Evolutionary conservation across 208 protist species (phyloP).

Genomic region (Leptomonas seymouri): DNA sequence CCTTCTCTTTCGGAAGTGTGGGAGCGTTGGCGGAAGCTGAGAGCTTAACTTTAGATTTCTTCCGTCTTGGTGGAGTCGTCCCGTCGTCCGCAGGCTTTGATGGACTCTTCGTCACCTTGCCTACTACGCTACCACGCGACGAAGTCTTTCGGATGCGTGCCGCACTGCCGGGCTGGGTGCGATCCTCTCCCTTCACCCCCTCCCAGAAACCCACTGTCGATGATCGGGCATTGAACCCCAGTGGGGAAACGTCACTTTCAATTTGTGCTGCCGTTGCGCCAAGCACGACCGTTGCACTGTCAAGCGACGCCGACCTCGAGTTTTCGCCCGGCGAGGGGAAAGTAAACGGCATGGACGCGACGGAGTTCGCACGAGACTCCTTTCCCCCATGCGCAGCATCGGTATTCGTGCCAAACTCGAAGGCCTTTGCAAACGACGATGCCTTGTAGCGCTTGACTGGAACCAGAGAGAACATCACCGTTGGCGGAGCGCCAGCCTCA

Average conservation of each 20-base stretch:
- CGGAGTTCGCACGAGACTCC: background rate
- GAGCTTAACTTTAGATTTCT: background rate
- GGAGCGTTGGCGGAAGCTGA: background rate
- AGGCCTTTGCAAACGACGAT: conserved; percentile 23
- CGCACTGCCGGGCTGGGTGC: background rate
- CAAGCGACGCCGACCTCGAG: conserved; percentile 21
- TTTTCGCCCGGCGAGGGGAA: conserved; percentile 8
- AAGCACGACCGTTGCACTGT: conserved; percentile 4
- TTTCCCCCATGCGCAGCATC: background rate
- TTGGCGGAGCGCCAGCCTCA: conserved; percentile 11
- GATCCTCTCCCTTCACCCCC: too few species aligned
- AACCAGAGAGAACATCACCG: conserved; percentile 7
- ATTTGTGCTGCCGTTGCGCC: background rate
- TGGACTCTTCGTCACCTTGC: background rate
- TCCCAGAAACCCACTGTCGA: too few species aligned
- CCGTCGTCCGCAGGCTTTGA: background rate
- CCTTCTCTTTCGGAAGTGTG: background rate
- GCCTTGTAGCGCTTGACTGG: conserved; percentile 20
- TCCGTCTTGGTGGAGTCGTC: background rate
- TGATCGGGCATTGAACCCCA: too few species aligned
- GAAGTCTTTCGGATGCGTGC: conserved; percentile 8
- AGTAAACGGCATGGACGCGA: conserved; percentile 14
- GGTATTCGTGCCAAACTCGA: conserved; percentile 12
- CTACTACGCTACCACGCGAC: background rate
- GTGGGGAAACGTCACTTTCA: background rate